Conservation (phyloP, 305 asterid genomes). For the Fraxinus baroniana region DNA sequence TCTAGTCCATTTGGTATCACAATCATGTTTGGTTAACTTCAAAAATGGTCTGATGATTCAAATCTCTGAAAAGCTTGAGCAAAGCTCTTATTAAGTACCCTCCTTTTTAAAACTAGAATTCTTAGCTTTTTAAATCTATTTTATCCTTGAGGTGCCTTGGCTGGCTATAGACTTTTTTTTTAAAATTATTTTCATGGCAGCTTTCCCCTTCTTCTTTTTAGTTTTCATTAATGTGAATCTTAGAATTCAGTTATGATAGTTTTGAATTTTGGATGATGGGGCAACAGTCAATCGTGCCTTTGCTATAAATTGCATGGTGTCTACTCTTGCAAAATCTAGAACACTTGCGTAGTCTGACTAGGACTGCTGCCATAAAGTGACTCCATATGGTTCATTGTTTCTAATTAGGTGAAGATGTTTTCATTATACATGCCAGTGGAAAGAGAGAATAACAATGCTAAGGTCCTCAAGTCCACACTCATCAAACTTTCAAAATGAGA, state of each 20-base stretch:
- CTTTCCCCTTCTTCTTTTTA: background rate
- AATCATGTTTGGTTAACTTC: background rate
- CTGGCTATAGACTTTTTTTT: background rate
- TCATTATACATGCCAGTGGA: background rate
- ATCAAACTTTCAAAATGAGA: background rate
- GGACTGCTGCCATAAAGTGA: background rate
- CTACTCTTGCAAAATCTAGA: background rate
- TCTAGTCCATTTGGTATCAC: background rate
- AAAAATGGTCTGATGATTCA: background rate
- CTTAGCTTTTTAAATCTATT: background rate
- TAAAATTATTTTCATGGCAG: background rate
- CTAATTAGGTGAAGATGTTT: background rate
- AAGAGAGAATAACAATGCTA: background rate
- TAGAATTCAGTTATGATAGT: background rate
- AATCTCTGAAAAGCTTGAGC: background rate
- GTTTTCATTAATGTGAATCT: background rate
- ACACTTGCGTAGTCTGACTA: background rate
- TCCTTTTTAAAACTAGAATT: background rate
- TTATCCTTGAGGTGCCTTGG: background rate
- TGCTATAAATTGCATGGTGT: background rate
- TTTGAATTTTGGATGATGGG: background rate
- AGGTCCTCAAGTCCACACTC: background rate
- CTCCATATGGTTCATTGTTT: background rate
- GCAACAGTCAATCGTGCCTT: background rate
- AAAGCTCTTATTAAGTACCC: background rate